Conservation (phyloP, 2,329 filamentous ascomycete genomes). For the Grosmannia huntii region DNA sequence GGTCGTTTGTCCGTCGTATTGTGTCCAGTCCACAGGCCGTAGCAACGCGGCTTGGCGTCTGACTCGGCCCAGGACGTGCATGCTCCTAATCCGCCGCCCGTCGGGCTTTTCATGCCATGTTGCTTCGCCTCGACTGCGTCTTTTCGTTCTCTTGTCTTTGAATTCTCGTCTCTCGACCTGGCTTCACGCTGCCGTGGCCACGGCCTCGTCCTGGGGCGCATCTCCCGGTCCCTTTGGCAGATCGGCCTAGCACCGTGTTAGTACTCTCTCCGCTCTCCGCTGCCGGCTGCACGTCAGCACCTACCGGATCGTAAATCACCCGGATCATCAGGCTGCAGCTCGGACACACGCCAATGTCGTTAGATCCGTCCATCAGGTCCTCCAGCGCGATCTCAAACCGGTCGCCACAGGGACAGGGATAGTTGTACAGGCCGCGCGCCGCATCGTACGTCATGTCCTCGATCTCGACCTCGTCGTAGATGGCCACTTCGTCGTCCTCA, state of each 20-base stretch:
- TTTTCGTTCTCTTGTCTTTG: not conserved
- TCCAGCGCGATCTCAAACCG: conserved; percentile 80
- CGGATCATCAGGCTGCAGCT: conserved; percentile 95
- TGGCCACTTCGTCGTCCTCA: conserved; percentile 51
- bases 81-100: too few species aligned
- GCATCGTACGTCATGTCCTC: conserved; percentile 94
- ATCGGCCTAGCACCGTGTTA: conserved; percentile 1
- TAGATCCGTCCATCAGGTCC: conserved; percentile 73
- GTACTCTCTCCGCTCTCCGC: not conserved
- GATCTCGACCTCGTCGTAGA: conserved; percentile 98
- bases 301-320: conserved; percentile 80
- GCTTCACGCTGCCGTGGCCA: conserved; percentile 2
- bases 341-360: conserved; percentile 88
- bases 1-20: too few species aligned
- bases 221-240: conserved; percentile 2
- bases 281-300: conserved; percentile 14
- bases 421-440: conserved; percentile 77
- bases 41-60: not conserved
- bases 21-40: too few species aligned
- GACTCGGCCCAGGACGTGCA: not conserved
- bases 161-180: too few species aligned
- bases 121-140: not conserved
- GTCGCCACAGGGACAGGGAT: conserved; percentile 95
- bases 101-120: not conserved
- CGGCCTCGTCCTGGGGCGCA: conserved; percentile 1